Evolutionary conservation across 176 grass and related monocot species (phyloP).

Genomic region (Hordeum marinum): DNA sequence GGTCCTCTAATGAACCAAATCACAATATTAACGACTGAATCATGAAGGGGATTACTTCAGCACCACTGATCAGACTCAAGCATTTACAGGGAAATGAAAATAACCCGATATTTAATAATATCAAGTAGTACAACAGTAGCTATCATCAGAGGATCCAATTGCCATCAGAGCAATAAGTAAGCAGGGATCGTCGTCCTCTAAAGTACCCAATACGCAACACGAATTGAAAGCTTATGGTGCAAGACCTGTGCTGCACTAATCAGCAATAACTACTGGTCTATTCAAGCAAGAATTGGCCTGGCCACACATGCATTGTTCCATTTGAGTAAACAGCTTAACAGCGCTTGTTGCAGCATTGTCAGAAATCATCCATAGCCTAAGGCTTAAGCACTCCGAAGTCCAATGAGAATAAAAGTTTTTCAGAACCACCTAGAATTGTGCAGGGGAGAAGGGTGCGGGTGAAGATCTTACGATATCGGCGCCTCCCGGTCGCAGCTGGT

Average conservation of each 20-base stretch:
- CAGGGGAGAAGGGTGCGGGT: neutral
- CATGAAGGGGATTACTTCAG: neutral
- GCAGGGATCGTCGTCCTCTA: neutral
- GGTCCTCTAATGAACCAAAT: neutral
- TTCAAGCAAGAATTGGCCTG: neutral
- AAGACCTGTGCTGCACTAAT: neutral
- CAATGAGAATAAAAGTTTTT: neutral
- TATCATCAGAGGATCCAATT: neutral
- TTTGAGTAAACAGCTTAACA: neutral
- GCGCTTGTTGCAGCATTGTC: neutral
- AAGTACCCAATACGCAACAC: neutral
- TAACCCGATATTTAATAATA: neutral
- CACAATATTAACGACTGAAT: neutral
- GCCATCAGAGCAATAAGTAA: neutral
- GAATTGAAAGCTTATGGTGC: neutral
- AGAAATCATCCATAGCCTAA: neutral
- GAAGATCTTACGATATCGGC: slow-evolving; percentile 14
- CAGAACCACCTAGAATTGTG: neutral
- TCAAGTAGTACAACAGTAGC: neutral
- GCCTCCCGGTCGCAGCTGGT: slow-evolving; percentile 17
- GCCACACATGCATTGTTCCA: neutral
- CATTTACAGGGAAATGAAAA: neutral
- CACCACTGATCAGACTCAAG: neutral
- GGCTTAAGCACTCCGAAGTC: neutral
- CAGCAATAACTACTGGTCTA: neutral